phyloP scores from a whole-genome alignment of 2,329 filamentous ascomycete species.

The Ambrosiella xylebori region DNA sequence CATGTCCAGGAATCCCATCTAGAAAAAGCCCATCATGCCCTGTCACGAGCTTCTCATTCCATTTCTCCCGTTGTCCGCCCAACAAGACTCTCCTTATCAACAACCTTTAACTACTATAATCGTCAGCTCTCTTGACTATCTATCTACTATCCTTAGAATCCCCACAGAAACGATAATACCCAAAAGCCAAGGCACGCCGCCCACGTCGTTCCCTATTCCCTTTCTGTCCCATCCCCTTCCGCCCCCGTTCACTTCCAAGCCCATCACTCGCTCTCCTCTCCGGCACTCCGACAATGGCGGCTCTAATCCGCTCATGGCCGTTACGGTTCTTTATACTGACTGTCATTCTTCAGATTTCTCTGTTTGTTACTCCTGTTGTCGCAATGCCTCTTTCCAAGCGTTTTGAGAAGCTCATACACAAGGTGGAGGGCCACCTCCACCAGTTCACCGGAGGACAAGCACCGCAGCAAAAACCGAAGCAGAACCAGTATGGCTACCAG shows the following conservation, averaged over 20 bases:
- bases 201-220: not conserved
- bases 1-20: not conserved
- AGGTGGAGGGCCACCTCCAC: slow-evolving; percentile 9
- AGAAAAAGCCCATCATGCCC: not conserved
- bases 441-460: not conserved
- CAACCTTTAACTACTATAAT: not conserved
- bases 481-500: not conserved
- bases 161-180: not conserved
- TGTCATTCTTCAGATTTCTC: slow-evolving; percentile 3
- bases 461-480: not conserved
- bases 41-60: not conserved
- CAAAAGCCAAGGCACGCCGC: not conserved
- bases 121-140: too few species aligned
- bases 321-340: not conserved
- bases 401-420: slow-evolving; percentile 12
- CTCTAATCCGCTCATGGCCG: not conserved
- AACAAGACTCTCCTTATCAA: not conserved
- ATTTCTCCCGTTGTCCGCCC: not conserved
- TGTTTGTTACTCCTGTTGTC: not conserved
- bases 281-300: not conserved
- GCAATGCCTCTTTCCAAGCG: slow-evolving; percentile 11
- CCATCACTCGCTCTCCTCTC: not conserved
- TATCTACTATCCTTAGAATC: not conserved
- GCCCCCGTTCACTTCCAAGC: not conserved
- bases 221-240: not conserved